A percentile compares a stretch with the other conserved stretches of the same genome.
Evolutionary conservation across 257 asterid genomes (phyloP).

Genomic region (Capsicum rhomboideum): DNA sequence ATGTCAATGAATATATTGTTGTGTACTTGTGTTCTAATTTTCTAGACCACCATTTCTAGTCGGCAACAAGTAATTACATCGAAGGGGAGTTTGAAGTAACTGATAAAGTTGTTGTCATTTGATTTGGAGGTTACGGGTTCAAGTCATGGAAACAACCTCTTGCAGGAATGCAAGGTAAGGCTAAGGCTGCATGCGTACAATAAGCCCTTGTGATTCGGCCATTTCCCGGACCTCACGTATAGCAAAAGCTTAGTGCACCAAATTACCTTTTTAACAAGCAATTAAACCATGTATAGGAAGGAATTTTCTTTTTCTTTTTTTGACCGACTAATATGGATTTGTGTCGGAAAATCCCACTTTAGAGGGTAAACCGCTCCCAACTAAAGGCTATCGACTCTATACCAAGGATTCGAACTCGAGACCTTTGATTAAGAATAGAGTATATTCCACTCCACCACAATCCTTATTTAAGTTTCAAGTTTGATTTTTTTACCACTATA

Average conservation of each 20-base stretch:
- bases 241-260: too few relatives aligned
- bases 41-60: background rate
- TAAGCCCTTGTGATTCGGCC: too few relatives aligned
- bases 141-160: too few relatives aligned
- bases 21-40: too few relatives aligned
- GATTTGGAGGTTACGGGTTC: too few relatives aligned
- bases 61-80: background rate
- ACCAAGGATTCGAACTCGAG: background rate
- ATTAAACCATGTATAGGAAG: background rate
- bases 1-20: background rate
- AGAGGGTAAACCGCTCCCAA: accelerated
- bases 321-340: background rate
- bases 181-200: too few relatives aligned
- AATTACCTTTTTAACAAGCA: background rate
- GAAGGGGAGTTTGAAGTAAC: too few relatives aligned
- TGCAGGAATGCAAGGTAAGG: too few relatives aligned
- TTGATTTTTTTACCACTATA: background rate
- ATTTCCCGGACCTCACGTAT: too few relatives aligned
- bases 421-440: background rate
- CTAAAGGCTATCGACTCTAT: background rate
- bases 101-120: too few relatives aligned
- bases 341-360: background rate
- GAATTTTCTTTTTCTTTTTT: background rate
- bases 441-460: background rate
- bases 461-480: background rate